A percentile compares a stretch with the other conserved stretches of the same genome.
phyloP scores from a whole-genome alignment of 768 basidiomycete species.

The Suillus luteus region DNA sequence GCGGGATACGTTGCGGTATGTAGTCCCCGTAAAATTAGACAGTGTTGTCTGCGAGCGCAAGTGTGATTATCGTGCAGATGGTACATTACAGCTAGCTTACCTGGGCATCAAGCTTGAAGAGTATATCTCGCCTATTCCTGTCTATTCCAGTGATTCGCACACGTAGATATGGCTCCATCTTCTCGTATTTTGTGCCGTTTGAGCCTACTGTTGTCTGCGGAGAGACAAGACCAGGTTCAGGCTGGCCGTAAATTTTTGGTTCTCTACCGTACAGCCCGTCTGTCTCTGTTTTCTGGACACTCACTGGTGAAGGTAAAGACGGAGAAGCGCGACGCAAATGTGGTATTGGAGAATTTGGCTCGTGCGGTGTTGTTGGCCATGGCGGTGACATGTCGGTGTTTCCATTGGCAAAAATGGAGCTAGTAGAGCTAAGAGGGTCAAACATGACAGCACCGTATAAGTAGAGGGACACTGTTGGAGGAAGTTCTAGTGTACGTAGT shows the following conservation, averaged over 20 bases:
- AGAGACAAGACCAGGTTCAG: conserved; percentile 80
- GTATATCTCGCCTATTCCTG: conserved; percentile 91
- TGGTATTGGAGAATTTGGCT: conserved; percentile 69
- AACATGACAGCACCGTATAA: conserved; percentile 47
- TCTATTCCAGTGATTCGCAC: conserved; percentile 91
- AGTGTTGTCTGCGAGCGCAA: conserved; percentile 75
- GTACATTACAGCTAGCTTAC: conserved; percentile 41
- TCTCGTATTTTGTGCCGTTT: conserved; percentile 75
- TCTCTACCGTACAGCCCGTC: conserved; percentile 73
- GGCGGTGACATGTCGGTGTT: conserved; percentile 50
- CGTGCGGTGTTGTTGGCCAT: conserved; percentile 83
- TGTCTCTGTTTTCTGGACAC: conserved; percentile 50
- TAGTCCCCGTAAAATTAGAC: conserved; percentile 83
- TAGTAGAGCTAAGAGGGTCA: conserved; percentile 69
- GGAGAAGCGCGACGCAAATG: conserved; percentile 66
- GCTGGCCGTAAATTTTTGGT: conserved; percentile 86
- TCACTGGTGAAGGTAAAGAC: conserved; percentile 46
- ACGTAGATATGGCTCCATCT: conserved; percentile 79
- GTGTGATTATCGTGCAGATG: conserved; percentile 10
- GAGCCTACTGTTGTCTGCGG: conserved; percentile 63
- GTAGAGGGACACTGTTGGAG: not conserved
- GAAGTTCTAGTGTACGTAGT: not conserved
- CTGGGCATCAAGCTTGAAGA: conserved; percentile 94
- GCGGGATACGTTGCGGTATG: conserved; percentile 92
- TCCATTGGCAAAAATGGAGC: conserved; percentile 54